Base-by-base conservation (phyloP, 1,139 yeast species). In the Kurtzmaniella natalensis region DNA sequence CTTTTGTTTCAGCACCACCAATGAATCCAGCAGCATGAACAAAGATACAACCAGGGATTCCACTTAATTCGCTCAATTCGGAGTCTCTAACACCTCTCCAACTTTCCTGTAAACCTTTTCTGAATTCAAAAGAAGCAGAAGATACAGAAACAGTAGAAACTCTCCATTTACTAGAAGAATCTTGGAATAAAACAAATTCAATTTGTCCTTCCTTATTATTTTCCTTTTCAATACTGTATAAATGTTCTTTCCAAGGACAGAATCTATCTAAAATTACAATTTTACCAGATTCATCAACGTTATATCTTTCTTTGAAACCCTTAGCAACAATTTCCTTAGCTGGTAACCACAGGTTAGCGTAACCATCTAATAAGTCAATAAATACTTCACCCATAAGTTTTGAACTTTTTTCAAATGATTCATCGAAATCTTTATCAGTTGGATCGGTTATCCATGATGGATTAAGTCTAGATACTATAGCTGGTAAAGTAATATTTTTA, bases 11-110 rank as follows among this genome's bases (percentile, higher is more conserved):
- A 41, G 94, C 87, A 34, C 99, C 99, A 24, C 98, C 98, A 54
- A 92, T 92, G 61, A 92, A 92, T 0, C 99, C 98, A 30, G 95
- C 86, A 29, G 97, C 96, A 50, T 92, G 99, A 37, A 94, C 78
- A 55, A 92, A 92, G 21, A 89, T 78, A 54, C 96, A 85, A 3
- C 86, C 96, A 15, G 76, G 78, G 38, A 92, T 75, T 14, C 95
- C 96, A 25, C 88, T 66, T 46, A 73, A 64, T 43, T 79, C 68
- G 43, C 84, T 76, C 48, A 92, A 71, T 29, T 70, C 84, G 22
- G 83, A 89, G 54, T 92, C 98, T 53, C 98, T 78, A 33, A 89
- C 65, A 20, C 99, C 99, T 66, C 98, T 77, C 88, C 95, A 85
- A 23, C 78, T 72, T 57, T 84, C 94, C 17, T 96, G 96, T 43